Evolutionary conservation across 2,329 filamentous ascomycete species (phyloP), one percentile per base, ranked within the genome.

Genomic region (Botryotinia convoluta): DNA sequence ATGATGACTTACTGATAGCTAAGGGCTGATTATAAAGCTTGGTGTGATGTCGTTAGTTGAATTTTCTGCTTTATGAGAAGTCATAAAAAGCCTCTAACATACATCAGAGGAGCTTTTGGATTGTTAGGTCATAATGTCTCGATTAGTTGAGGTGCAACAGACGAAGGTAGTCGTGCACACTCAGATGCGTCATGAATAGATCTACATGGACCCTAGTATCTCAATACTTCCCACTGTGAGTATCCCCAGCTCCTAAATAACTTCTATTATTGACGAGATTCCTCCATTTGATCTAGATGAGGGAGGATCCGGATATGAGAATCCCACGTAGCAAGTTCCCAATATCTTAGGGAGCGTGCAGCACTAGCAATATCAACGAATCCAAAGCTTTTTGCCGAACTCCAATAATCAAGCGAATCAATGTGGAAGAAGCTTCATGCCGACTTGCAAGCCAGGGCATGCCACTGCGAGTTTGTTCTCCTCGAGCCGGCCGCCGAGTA

Each of bases 161-260:
- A 14, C 0, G 4, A n/a, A 16, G 26, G 0, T 29, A 54, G 12
- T n/a, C 14, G 2, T 29, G 51, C 12, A 54, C 2, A 29, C 26
- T 54, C 51, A 16, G 51, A 6, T 16, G 5, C 26, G 14, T 29
- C n/a, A 16, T n/a, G 26, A n/a, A 51, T n/a, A 51, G 4, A 51
- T 51, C 3, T 10, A 51, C 48, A n/a, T 4, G 51, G 14, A 16
- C 4, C 10, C 12, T 7, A n/a, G 4, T n/a, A n/a, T 54, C 1
- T n/a, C 12, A 16, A 54, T 1, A 6, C 6, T 12, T 54, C 2
- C 48, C 26, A 7, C 12, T 16, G 48, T 7, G 48, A 54, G 48
- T n/a, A 3, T 7, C 5, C 0, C 26, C 26, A 54, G 51, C 51
- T 16, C 12, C 2, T 18, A 2, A 16, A 10, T 12, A 8, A 3